phyloP scores from a whole-genome alignment of 495 filamentous ascomycete genomes.

The Eremomyces bilateralis region DNA sequence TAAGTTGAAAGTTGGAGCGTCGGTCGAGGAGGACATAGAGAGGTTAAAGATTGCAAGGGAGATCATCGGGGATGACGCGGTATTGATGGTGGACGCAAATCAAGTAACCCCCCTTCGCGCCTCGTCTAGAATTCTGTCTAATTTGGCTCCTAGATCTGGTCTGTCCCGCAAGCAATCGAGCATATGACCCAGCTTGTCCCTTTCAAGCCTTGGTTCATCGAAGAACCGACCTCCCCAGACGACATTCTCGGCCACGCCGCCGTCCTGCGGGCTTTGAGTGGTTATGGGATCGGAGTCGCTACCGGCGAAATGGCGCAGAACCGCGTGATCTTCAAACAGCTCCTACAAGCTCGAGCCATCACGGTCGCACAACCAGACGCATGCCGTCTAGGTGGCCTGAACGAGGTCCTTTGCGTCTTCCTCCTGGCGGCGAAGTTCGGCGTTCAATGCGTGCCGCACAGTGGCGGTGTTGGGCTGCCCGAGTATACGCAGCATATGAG shows the following conservation, averaged over 20 bases:
- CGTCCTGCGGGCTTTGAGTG: slow-evolving; percentile 55
- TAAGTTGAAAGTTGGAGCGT: slow-evolving; percentile 74
- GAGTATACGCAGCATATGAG: slow-evolving; percentile 89
- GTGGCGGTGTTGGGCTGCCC: slow-evolving; percentile 72
- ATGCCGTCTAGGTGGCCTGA: slow-evolving; percentile 76
- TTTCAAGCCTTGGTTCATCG: slow-evolving; percentile 92
- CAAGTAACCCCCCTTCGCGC: slow-evolving; percentile 28
- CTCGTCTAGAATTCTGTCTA: neutral
- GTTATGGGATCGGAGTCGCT: slow-evolving; percentile 61
- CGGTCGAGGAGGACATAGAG: slow-evolving; percentile 43
- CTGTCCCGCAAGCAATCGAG: slow-evolving; percentile 70
- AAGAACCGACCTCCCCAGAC: slow-evolving; percentile 88
- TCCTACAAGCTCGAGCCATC: slow-evolving; percentile 56
- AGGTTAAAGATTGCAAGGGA: slow-evolving; percentile 55
- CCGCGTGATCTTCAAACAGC: slow-evolving; percentile 82
- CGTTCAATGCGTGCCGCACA: slow-evolving; percentile 73
- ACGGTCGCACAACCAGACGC: slow-evolving; percentile 84
- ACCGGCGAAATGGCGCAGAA: slow-evolving; percentile 97
- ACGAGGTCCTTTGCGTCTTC: slow-evolving; percentile 81
- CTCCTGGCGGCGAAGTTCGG: slow-evolving; percentile 72
- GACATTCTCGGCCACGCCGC: slow-evolving; percentile 78
- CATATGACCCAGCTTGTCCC: slow-evolving; percentile 68
- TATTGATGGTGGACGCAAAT: slow-evolving; percentile 90
- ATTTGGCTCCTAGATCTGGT: slow-evolving; percentile 39
- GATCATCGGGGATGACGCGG: slow-evolving; percentile 63